These are phyloP conservation scores for Ascosphaera apis DNA, from an alignment of 2,329 filamentous ascomycete species.

Conservation along the genomic window DNA sequence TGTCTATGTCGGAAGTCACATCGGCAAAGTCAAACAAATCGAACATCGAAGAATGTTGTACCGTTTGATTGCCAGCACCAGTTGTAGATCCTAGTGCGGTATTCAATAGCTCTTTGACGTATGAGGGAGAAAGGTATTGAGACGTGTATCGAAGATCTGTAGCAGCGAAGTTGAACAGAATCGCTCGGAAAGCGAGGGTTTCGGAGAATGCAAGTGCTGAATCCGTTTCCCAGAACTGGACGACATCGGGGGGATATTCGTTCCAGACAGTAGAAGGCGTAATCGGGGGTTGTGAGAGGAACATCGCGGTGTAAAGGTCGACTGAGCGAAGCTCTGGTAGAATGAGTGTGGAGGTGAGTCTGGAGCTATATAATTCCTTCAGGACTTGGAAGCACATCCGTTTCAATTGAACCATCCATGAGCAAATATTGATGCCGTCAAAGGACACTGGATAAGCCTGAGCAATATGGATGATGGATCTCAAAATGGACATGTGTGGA, in stretches of 20 bases:
- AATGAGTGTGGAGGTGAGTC: constrained; percentile 50
- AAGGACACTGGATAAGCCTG: constrained; percentile 43
- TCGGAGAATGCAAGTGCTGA: constrained; percentile 49
- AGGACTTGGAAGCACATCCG: constrained; percentile 50
- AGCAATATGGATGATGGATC: constrained; percentile 52
- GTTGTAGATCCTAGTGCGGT: constrained; percentile 54
- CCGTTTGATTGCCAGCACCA: constrained; percentile 38
- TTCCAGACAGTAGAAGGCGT: constrained; percentile 52
- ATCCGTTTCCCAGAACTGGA: constrained; percentile 44
- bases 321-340: constrained; percentile 58
- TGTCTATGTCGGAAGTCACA: constrained; percentile 30
- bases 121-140: constrained; percentile 43
- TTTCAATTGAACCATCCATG: constrained; percentile 48
- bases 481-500: constrained; percentile 50
- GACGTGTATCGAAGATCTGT: constrained; percentile 62
- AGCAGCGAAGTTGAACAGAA: constrained; percentile 63
- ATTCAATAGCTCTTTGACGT: constrained; percentile 41
- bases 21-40: constrained; percentile 85
- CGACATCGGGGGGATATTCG: constrained; percentile 32
- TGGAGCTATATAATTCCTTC: constrained; percentile 60
- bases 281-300: constrained; percentile 49
- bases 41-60: constrained; percentile 55
- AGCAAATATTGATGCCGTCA: constrained; percentile 31
- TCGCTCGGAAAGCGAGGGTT: constrained; percentile 54
- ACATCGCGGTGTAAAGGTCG: constrained; percentile 57